Evolutionary conservation across 2,329 filamentous ascomycete genomes (phyloP).

Genomic region (Trichoderma atroviride): DNA sequence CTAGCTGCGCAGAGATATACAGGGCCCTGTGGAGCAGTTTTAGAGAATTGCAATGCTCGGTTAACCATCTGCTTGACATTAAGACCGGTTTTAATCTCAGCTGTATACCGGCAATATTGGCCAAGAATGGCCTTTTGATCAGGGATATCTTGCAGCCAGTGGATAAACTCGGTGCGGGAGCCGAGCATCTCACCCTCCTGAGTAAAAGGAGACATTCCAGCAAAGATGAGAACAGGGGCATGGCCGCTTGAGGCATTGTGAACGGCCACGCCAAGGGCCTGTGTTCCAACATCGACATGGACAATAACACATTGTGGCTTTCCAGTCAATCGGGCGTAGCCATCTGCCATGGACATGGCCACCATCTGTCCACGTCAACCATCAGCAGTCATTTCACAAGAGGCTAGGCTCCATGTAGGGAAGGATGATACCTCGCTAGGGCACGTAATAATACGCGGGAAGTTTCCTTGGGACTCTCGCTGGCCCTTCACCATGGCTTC

Average conservation of each 20-base stretch:
- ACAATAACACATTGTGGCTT: conserved; percentile 78
- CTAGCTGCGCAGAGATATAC: conserved; percentile 78
- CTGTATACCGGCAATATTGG: conserved; percentile 84
- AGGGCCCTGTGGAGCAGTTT: conserved; percentile 73
- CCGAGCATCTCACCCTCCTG: conserved; percentile 76
- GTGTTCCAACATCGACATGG: conserved; percentile 81
- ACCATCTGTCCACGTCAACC: conserved; percentile 65
- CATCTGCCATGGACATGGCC: conserved; percentile 81
- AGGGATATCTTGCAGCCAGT: conserved; percentile 83
- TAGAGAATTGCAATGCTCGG: conserved; percentile 80
- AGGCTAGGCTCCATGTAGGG: conserved; percentile 14
- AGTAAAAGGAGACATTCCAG: conserved; percentile 75
- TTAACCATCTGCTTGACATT: conserved; percentile 92
- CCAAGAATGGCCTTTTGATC: conserved; percentile 79
- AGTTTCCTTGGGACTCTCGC: conserved; percentile 63
- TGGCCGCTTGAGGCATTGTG: conserved; percentile 78
- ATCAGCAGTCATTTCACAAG: neutral
- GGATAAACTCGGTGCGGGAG: conserved; percentile 80
- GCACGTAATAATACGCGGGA: conserved; percentile 76
- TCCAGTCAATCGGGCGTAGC: conserved; percentile 71
- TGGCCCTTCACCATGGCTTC: conserved; percentile 80
- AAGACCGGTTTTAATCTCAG: conserved; percentile 79
- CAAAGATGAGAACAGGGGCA: conserved; percentile 76
- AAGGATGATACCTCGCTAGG: conserved; percentile 67
- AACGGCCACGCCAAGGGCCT: conserved; percentile 74